phyloP scores from a whole-genome alignment of 2,329 filamentous ascomycete species.

The Penicillium sp. region DNA sequence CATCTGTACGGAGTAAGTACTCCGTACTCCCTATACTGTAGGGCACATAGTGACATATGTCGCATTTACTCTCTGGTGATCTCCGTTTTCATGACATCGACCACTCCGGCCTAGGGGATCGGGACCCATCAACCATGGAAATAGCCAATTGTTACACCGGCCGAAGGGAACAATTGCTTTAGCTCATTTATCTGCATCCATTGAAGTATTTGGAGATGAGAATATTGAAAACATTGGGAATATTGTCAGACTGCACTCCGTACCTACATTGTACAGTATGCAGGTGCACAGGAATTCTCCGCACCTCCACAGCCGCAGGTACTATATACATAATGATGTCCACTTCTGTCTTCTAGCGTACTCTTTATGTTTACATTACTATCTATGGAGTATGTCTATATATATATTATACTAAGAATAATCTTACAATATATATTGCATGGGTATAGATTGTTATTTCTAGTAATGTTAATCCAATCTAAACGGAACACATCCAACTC shows the following conservation, averaged over 20 bases:
- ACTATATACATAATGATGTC: not conserved
- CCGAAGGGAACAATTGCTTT: conserved; percentile 4
- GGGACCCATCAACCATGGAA: conserved; percentile 17
- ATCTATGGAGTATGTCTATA: not conserved
- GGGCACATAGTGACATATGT: not conserved
- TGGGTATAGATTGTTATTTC: not conserved
- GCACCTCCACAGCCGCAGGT: conserved; percentile 17
- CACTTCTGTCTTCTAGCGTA: not conserved
- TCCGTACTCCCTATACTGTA: not conserved
- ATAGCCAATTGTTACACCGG: conserved; percentile 16
- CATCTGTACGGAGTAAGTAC: no score
- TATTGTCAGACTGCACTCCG: not conserved
- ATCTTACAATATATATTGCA: not conserved
- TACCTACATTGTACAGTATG: conserved; percentile 11
- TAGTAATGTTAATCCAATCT: not conserved
- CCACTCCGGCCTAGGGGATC: conserved; percentile 6
- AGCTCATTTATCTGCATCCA: conserved; percentile 10
- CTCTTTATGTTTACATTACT: not conserved
- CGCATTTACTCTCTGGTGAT: not conserved
- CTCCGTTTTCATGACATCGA: conserved; percentile 22
- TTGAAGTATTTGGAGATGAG: not conserved
- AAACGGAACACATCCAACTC: not conserved
- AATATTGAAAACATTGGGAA: not conserved
- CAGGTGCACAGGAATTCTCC: conserved; percentile 18
- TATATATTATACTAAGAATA: not conserved